Conservation (phyloP, 352 stramenopile genomes). For the Phytopythium montanum region DNA sequence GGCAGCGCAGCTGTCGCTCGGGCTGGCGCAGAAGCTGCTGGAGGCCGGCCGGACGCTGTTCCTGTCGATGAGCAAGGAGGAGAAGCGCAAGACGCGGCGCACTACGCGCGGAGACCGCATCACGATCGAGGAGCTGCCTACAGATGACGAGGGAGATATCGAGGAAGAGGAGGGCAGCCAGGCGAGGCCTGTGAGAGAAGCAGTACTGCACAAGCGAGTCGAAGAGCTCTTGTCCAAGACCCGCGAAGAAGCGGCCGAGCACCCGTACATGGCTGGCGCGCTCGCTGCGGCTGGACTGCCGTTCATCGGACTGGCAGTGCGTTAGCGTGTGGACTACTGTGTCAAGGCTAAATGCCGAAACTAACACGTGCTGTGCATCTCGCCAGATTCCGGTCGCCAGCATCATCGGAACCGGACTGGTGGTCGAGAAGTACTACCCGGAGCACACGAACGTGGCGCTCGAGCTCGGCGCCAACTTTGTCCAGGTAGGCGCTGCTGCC, state of each 20-base stretch:
- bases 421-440: slow-evolving; percentile 79
- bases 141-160: slow-evolving; percentile 24
- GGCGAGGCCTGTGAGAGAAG: slow-evolving; percentile 28
- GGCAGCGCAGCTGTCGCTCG: slow-evolving; percentile 65
- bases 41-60: slow-evolving; percentile 68
- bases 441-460: slow-evolving; percentile 64
- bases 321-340: slow-evolving; percentile 7
- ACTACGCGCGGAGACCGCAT: slow-evolving; percentile 50
- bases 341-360: not conserved
- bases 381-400: slow-evolving; percentile 66
- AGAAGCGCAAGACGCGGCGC: slow-evolving; percentile 26
- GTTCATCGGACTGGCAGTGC: slow-evolving; percentile 75
- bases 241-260: slow-evolving; percentile 35
- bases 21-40: slow-evolving; percentile 69
- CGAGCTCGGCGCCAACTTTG: slow-evolving; percentile 68
- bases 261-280: slow-evolving; percentile 61
- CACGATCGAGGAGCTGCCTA: slow-evolving; percentile 63
- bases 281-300: slow-evolving; percentile 56
- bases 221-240: slow-evolving; percentile 35
- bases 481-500: slow-evolving; percentile 34
- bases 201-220: slow-evolving; percentile 47
- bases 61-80: slow-evolving; percentile 66
- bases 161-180: slow-evolving; percentile 7
- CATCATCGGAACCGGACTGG: slow-evolving; percentile 60
- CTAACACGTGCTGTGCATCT: not conserved